phyloP scores from a whole-genome alignment of 1,139 yeast genomes.

The Candida tetrigidarum region DNA sequence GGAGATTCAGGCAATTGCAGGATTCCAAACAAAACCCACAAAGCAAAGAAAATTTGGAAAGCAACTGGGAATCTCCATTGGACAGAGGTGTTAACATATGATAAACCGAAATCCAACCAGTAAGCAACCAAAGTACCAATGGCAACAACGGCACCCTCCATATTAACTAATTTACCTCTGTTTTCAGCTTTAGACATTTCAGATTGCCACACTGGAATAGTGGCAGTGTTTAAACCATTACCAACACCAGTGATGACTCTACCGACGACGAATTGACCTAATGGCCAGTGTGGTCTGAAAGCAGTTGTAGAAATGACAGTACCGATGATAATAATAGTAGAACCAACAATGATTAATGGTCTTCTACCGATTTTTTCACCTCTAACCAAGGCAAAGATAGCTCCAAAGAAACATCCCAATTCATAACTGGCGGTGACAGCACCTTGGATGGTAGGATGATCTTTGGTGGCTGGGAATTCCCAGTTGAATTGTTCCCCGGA shows the following conservation, averaged over 20 bases:
- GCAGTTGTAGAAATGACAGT: conserved; percentile 66
- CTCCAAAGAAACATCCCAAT: conserved; percentile 79
- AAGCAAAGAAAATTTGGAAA: conserved; percentile 47
- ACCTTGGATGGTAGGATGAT: conserved; percentile 56
- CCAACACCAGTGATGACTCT: conserved; percentile 82
- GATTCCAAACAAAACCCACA: conserved; percentile 38
- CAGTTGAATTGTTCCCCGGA: conserved; percentile 61
- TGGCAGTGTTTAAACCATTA: conserved; percentile 77
- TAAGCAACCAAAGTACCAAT: conserved; percentile 74
- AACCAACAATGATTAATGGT: conserved; percentile 61
- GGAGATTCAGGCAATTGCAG: conserved; percentile 67
- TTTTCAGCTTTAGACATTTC: conserved; percentile 74
- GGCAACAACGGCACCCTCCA: conserved; percentile 74
- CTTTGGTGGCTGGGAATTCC: conserved; percentile 59
- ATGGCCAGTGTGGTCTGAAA: conserved; percentile 48
- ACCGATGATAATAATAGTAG: conserved; percentile 63
- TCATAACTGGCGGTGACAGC: conserved; percentile 75
- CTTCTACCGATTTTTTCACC: conserved; percentile 75
- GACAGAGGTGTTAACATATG: conserved; percentile 56
- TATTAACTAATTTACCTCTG: conserved; percentile 72
- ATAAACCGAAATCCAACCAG: conserved; percentile 78
- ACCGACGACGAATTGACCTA: conserved; percentile 75
- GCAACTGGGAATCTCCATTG: conserved; percentile 55
- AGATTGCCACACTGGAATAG: conserved; percentile 83
- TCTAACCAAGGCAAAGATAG: conserved; percentile 60